phyloP scores from a whole-genome alignment of 1,284 basidiomycete genomes.

The Moniliella sp. region DNA sequence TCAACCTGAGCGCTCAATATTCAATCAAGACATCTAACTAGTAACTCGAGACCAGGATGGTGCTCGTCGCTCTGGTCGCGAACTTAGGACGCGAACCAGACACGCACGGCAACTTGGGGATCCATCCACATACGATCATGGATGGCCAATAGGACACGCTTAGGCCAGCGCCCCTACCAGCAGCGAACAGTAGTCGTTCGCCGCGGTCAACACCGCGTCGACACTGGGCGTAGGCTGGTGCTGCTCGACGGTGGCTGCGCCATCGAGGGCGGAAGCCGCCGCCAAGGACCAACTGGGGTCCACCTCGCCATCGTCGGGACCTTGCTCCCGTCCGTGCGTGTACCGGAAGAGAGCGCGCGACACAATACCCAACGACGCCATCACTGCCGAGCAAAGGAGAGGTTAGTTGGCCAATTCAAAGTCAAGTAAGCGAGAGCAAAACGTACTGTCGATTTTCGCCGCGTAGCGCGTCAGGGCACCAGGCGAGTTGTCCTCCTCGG shows the following conservation, averaged over 20 bases:
- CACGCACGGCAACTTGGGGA: no score
- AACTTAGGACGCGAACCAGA: no score
- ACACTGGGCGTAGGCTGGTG: background rate
- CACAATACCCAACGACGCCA: background rate
- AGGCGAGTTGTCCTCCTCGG: no score
- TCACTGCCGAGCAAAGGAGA: background rate
- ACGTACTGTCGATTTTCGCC: background rate
- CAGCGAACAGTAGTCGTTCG: background rate
- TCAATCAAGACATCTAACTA: no score
- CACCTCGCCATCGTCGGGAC: background rate
- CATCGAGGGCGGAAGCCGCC: background rate
- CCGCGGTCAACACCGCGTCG: background rate
- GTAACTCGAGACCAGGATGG: no score
- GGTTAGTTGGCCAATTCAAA: background rate
- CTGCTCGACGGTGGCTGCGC: background rate
- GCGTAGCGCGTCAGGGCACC: background rate
- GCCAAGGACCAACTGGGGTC: background rate
- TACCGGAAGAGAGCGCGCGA: background rate
- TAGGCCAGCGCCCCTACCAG: no score
- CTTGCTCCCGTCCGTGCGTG: background rate
- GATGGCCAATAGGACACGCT: no score
- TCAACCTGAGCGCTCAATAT: no score
- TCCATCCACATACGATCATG: no score
- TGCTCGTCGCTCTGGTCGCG: no score
- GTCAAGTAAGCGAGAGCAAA: background rate